These are phyloP conservation scores for Fusarium papillatum DNA, from an alignment of 2,329 filamentous ascomycete genomes.

Conservation along the genomic window DNA sequence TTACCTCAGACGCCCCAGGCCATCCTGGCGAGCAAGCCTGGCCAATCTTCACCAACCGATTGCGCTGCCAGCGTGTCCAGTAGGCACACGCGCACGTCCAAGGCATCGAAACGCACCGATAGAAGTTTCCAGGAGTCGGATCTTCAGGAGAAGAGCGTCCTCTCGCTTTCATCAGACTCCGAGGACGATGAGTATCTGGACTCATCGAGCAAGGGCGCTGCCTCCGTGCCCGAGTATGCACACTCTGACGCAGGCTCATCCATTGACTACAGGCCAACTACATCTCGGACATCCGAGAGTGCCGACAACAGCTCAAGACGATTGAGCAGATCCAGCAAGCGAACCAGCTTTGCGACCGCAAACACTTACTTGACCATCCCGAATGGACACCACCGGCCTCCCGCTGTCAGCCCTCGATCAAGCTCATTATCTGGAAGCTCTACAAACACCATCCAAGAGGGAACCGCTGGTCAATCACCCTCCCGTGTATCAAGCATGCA, in stretches of 20 bases:
- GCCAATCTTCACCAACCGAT: conserved; percentile 51
- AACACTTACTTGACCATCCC: conserved; percentile 60
- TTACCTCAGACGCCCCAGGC: conserved; percentile 41
- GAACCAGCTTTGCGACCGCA: conserved; percentile 55
- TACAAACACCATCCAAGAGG: conserved; percentile 41
- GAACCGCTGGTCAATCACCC: conserved; percentile 33
- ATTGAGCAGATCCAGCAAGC: conserved; percentile 52
- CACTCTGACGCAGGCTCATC: conserved; percentile 41
- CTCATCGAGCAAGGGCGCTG: conserved; percentile 38
- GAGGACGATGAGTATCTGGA: conserved; percentile 60
- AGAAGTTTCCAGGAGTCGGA: conserved; percentile 64
- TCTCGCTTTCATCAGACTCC: conserved; percentile 70
- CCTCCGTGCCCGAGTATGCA: conserved; percentile 43
- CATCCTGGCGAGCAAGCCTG: conserved; percentile 32
- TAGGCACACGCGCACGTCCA: conserved; percentile 67
- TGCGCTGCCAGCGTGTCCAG: conserved; percentile 68
- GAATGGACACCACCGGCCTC: conserved; percentile 27
- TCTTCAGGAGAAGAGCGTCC: conserved; percentile 66
- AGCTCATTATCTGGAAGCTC: conserved; percentile 43
- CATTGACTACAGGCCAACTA: conserved; percentile 37
- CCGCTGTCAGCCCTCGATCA: conserved; percentile 35
- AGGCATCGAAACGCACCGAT: conserved; percentile 62
- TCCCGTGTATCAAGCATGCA: conserved; percentile 48
- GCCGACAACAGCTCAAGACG: conserved; percentile 42
- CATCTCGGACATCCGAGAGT: conserved; percentile 40